Conservation (phyloP, 73 alveolate genomes). For the Effrenium voratum region DNA sequence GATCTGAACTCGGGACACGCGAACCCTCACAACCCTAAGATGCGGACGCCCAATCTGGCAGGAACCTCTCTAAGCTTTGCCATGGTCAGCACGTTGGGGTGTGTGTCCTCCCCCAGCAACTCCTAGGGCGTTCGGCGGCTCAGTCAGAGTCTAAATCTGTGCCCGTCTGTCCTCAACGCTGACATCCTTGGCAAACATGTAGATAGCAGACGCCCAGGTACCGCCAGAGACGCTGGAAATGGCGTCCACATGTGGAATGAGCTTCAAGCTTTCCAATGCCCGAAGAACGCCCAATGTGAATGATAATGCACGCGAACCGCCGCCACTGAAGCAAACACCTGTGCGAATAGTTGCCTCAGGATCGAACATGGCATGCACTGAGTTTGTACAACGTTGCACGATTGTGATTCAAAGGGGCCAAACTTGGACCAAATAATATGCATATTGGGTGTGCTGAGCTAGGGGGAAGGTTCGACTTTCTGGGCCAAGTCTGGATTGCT, state of each 20-base stretch:
- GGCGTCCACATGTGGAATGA: constrained; percentile 75
- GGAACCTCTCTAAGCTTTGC: constrained; percentile 1
- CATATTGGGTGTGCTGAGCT: too few relatives aligned
- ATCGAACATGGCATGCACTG: background rate
- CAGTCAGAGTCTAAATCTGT: background rate
- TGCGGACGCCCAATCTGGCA: constrained; percentile 41
- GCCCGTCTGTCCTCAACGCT: background rate
- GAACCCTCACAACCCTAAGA: background rate
- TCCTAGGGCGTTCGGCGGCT: constrained; percentile 39
- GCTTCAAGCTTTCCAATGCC: constrained; percentile 65
- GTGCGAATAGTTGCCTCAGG: constrained; percentile 51
- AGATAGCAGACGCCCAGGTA: constrained; percentile 89
- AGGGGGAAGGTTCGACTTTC: background rate
- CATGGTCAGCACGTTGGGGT: constrained; percentile 74
- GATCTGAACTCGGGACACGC: background rate
- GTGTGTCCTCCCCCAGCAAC: constrained; percentile 73
- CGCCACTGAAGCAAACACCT: constrained; percentile 85
- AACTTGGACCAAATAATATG: too few relatives aligned
- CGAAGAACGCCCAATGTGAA: constrained; percentile 68
- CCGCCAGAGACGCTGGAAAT: constrained; percentile 89
- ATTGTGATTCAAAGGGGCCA: background rate
- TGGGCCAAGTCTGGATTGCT: background rate
- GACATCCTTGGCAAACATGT: constrained; percentile 87
- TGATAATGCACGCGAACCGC: constrained; percentile 86
- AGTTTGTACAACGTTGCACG: too few relatives aligned